phyloP scores from a whole-genome alignment of 352 stramenopile species.

The Pythium apleroticum region DNA sequence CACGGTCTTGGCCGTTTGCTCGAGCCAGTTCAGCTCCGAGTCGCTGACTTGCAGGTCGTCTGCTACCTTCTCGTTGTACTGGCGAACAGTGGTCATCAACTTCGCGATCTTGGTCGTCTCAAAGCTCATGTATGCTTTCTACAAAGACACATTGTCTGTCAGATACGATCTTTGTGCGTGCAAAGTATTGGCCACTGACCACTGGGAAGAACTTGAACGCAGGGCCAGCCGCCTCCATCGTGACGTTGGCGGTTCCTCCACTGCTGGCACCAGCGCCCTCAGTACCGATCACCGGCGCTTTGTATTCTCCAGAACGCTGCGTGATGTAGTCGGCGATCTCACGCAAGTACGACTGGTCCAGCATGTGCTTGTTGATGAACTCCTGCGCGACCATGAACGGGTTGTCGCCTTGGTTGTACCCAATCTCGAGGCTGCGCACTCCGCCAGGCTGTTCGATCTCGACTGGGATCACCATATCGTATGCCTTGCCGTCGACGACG shows the following conservation, averaged over 20 bases:
- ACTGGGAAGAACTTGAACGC: conserved; percentile 73
- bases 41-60: conserved; percentile 41
- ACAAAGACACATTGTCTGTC: conserved; percentile 11
- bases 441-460: conserved; percentile 94
- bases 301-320: conserved; percentile 85
- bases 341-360: conserved; percentile 92
- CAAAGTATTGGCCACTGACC: conserved; percentile 24
- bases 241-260: conserved; percentile 5
- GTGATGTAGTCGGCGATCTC: conserved; percentile 97
- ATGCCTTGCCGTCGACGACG: conserved; percentile 91
- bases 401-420: conserved; percentile 98
- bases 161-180: background rate
- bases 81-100: conserved; percentile 87
- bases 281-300: conserved; percentile 62
- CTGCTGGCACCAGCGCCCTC: background rate
- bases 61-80: conserved; percentile 87
- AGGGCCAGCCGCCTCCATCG: conserved; percentile 11
- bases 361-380: conserved; percentile 96
- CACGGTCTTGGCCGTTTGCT: conserved; percentile 60
- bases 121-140: conserved; percentile 91
- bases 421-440: conserved; percentile 94
- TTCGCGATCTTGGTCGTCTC: conserved; percentile 92
- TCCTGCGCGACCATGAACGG: conserved; percentile 94
- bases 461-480: conserved; percentile 96
- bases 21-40: conserved; percentile 56